These are phyloP conservation scores for Lophium mytilinum DNA, from an alignment of 495 filamentous ascomycete genomes.

Conservation along the genomic window DNA sequence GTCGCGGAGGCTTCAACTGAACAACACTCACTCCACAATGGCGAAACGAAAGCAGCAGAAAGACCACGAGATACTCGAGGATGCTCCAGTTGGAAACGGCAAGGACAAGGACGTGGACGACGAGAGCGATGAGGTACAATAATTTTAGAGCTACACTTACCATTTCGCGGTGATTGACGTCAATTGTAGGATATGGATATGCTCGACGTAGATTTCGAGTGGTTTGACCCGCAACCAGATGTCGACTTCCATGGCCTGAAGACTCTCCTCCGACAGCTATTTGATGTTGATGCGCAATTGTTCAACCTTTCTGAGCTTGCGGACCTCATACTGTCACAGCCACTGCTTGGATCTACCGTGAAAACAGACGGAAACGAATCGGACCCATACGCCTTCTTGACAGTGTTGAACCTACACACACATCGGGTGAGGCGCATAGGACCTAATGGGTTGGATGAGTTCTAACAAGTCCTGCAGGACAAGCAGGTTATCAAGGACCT, in stretches of 20 bases:
- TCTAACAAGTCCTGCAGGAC: slow-evolving; percentile 4
- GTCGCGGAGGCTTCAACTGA: no score
- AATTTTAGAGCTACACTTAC: no score
- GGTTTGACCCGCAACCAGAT: slow-evolving; percentile 85
- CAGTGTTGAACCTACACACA: slow-evolving; percentile 74
- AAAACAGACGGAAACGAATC: slow-evolving; percentile 91
- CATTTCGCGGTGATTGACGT: neutral
- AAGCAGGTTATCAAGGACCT: slow-evolving; percentile 38
- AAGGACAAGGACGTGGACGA: slow-evolving; percentile 17
- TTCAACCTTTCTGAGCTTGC: slow-evolving; percentile 81
- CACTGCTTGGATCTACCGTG: slow-evolving; percentile 82
- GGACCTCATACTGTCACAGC: slow-evolving; percentile 83
- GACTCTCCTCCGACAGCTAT: slow-evolving; percentile 81
- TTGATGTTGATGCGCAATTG: slow-evolving; percentile 76
- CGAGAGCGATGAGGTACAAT: slow-evolving; percentile 4
- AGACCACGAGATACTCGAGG: slow-evolving; percentile 16
- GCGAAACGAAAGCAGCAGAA: slow-evolving; percentile 22
- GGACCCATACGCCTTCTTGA: slow-evolving; percentile 92
- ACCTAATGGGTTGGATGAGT: neutral
- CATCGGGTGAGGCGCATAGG: slow-evolving; percentile 47
- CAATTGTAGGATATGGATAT: slow-evolving; percentile 66
- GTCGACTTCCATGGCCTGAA: slow-evolving; percentile 95
- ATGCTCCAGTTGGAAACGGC: slow-evolving; percentile 7
- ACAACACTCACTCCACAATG: slow-evolving; percentile 16
- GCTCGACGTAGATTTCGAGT: slow-evolving; percentile 95